These are phyloP conservation scores for Aspergillus sclerotioniger DNA, from an alignment of 495 filamentous ascomycete species.

Conservation along the genomic window DNA sequence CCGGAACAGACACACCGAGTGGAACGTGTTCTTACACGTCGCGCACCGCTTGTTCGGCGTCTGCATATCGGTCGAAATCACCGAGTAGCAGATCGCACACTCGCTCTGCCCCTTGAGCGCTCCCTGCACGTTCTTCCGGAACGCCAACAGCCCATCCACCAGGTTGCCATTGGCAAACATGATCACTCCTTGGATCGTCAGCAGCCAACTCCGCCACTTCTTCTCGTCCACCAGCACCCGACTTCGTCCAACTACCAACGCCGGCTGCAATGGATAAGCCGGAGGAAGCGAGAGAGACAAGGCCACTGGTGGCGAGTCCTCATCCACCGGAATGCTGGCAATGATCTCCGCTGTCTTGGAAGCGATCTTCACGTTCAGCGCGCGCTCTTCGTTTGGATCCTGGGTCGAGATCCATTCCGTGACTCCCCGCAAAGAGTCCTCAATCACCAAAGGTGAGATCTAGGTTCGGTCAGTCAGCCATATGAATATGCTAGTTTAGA, in stretches of 20 bases:
- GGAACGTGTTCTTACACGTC: constrained; percentile 94
- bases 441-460: constrained; percentile 79
- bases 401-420: constrained; percentile 63
- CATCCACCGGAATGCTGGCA: constrained; percentile 83
- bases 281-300: constrained; percentile 76
- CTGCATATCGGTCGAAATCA: constrained; percentile 81
- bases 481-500: background rate
- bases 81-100: constrained; percentile 95
- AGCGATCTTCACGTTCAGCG: constrained; percentile 70
- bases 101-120: constrained; percentile 91
- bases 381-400: constrained; percentile 60
- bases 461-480: constrained; percentile 16
- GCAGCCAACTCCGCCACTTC: constrained; percentile 85
- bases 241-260: constrained; percentile 72
- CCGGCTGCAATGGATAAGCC: constrained; percentile 75
- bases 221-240: constrained; percentile 83
- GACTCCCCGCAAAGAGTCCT: constrained; percentile 68
- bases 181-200: constrained; percentile 86
- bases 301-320: constrained; percentile 72
- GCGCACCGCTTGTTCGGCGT: constrained; percentile 86
- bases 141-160: constrained; percentile 79
- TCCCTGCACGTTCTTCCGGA: constrained; percentile 77
- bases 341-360: constrained; percentile 68
- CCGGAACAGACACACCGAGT: constrained; percentile 82
- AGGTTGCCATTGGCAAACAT: constrained; percentile 84